These are phyloP conservation scores for Russula dissimulans DNA, from an alignment of 768 basidiomycete species.

Conservation along the genomic window DNA sequence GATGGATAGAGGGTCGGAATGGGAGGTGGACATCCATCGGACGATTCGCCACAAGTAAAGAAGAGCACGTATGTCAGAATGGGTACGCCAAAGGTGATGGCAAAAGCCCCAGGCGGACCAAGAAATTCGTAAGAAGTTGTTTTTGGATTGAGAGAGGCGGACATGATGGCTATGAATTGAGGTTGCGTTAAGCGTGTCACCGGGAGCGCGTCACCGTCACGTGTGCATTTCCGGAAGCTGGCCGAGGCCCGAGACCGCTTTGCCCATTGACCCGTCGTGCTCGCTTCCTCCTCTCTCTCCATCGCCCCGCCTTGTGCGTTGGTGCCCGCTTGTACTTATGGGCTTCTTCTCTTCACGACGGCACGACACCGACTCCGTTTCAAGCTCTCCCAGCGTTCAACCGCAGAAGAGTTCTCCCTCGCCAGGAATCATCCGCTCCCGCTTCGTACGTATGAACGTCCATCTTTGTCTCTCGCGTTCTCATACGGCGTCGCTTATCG, in stretches of 20 bases:
- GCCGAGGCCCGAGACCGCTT: neutral
- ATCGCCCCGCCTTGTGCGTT: conserved; percentile 38
- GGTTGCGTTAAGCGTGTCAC: neutral
- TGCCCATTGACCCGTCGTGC: too few relatives aligned
- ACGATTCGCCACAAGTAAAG: conserved; percentile 64
- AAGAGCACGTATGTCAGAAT: conserved; percentile 62
- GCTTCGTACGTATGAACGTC: conserved; percentile 28
- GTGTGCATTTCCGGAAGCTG: neutral
- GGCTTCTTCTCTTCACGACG: conserved; percentile 35
- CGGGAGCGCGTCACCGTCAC: conserved; percentile 4
- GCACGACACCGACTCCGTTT: conserved; percentile 21
- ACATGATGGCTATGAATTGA: neutral
- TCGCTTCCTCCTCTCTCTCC: neutral
- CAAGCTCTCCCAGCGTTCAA: conserved; percentile 12
- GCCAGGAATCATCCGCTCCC: conserved; percentile 29
- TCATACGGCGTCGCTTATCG: conserved; percentile 6
- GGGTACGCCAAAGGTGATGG: conserved; percentile 65
- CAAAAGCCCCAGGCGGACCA: conserved; percentile 68
- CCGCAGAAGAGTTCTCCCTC: neutral
- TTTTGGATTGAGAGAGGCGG: conserved; percentile 45
- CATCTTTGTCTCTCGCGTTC: conserved; percentile 1
- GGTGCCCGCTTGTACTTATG: conserved; percentile 22
- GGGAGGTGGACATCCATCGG: conserved; percentile 61
- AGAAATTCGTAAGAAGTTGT: conserved; percentile 74
- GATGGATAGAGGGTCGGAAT: conserved; percentile 32